Evolutionary conservation across 331 rosid species (phyloP).

Genomic region (Stylosanthes scabra): DNA sequence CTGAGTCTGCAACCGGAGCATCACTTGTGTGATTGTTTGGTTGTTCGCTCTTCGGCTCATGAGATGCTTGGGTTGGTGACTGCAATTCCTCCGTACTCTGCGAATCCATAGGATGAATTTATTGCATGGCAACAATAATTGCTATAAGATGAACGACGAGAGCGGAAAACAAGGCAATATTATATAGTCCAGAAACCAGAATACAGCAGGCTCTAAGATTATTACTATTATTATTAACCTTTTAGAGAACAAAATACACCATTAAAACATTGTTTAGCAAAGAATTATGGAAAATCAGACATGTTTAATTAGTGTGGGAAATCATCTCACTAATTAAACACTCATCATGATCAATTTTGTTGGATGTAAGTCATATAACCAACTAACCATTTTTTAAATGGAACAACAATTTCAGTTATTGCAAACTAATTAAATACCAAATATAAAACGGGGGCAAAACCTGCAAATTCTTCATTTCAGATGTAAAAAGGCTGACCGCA

Average conservation of each 20-base stretch:
- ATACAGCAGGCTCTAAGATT: conserved; percentile 17
- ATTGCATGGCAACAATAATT: conserved; percentile 5
- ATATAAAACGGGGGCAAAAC: conserved; percentile 32
- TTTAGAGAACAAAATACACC: conserved; percentile 5
- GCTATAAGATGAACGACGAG: not conserved
- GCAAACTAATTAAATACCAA: conserved; percentile 9
- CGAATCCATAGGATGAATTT: conserved; percentile 35
- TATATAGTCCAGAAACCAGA: not conserved
- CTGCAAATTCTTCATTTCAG: conserved; percentile 66
- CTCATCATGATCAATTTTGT: too few species aligned
- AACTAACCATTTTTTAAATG: conserved; percentile 30
- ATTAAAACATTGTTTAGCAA: conserved; percentile 25
- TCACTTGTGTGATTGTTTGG: conserved; percentile 70
- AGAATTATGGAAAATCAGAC: conserved; percentile 15
- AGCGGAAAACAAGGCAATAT: conserved; percentile 27
- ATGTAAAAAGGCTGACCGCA: conserved; percentile 50
- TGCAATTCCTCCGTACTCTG: conserved; percentile 77
- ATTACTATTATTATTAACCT: not conserved
- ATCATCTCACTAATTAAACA: conserved; percentile 11
- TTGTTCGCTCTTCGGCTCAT: conserved; percentile 78
- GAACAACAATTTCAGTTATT: conserved; percentile 21
- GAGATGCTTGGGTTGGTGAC: conserved; percentile 76
- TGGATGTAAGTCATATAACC: too few species aligned
- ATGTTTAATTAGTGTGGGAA: not conserved
- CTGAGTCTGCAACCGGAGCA: conserved; percentile 84